Evolutionary conservation across 495 filamentous ascomycete genomes (phyloP), one percentile per base, ranked within the genome.

Genomic region (Neurospora cerealis): DNA sequence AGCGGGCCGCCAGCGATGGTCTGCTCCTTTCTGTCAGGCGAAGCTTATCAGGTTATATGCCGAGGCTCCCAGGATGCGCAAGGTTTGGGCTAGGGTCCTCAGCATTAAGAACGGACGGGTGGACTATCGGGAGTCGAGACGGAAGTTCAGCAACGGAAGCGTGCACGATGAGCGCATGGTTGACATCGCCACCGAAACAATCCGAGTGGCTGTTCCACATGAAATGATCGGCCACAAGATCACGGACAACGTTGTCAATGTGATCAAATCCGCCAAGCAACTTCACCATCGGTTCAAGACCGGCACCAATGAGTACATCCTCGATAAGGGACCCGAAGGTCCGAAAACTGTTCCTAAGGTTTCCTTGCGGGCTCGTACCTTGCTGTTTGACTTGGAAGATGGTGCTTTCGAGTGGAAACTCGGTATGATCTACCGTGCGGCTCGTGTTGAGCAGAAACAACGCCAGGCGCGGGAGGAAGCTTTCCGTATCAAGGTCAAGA

Each of bases 331-430:
- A 24, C 92, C 96, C 0, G 93, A 97, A 80, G 90, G 86, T 9
- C 93, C 96, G 1, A 98, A 94, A 79, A 87, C 88, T 54, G 88
- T 98, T 5, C 96, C 96, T 8, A 93, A 91, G 77, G 82, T 98
- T 15, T 93, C 93, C 0, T 69, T 99, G 2, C 89, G 93, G 66
- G 92, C 90, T 70, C 94, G 92, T 79, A 92, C 90, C 0, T 80
- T 98, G 11, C 83, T 97, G 32, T 93, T 98, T 73, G 93, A 97
- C 74, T 84, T 99, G 69, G 96, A 99, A 81, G 96, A 99, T 81
- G 94, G 96, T 70, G 91, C 93, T 1, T 99, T 99, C 78, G 96
- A 99, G 79, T 98, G 95, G 92, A 97, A 97, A 78, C 86, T 99
- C 28, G 93, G 93, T 1, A 88, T 91, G 76, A 99, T 98, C 69